Conservation (phyloP, 495 filamentous ascomycete genomes). For the Xylaria palmicola region DNA sequence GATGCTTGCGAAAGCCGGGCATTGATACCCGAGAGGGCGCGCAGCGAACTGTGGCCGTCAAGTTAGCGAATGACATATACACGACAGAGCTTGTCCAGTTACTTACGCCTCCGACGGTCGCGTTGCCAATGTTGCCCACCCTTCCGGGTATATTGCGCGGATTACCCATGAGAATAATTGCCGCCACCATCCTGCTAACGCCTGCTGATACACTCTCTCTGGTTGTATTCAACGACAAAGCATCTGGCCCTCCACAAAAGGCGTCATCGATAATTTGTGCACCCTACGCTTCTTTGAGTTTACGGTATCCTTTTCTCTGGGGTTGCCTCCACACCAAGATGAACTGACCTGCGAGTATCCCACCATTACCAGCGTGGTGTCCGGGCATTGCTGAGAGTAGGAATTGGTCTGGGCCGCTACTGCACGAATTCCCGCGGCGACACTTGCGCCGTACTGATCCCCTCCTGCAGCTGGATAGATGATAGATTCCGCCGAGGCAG, state of each 20-base stretch:
- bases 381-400: constrained; percentile 51
- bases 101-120: constrained; percentile 54
- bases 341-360: constrained; percentile 57
- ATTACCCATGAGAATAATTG: constrained; percentile 60
- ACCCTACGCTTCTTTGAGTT: constrained; percentile 38
- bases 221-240: constrained; percentile 47
- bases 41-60: constrained; percentile 49
- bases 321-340: neutral
- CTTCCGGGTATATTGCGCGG: constrained; percentile 52
- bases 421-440: constrained; percentile 46
- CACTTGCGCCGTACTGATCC: constrained; percentile 49
- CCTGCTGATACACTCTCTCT: constrained; percentile 44
- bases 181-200: constrained; percentile 51
- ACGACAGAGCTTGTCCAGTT: neutral
- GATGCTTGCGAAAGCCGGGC: constrained; percentile 48
- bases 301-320: neutral
- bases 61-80: neutral
- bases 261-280: constrained; percentile 61
- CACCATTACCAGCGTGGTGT: constrained; percentile 53
- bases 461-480: constrained; percentile 59
- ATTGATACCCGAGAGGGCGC: constrained; percentile 52
- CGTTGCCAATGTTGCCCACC: constrained; percentile 58
- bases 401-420: constrained; percentile 52
- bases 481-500: constrained; percentile 55
- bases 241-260: constrained; percentile 58